Percentiles rank a stretch among this genome's conserved stretches.
Conservation (phyloP, 2,329 filamentous ascomycete species). For the Pseudopyricularia cyperi region DNA sequence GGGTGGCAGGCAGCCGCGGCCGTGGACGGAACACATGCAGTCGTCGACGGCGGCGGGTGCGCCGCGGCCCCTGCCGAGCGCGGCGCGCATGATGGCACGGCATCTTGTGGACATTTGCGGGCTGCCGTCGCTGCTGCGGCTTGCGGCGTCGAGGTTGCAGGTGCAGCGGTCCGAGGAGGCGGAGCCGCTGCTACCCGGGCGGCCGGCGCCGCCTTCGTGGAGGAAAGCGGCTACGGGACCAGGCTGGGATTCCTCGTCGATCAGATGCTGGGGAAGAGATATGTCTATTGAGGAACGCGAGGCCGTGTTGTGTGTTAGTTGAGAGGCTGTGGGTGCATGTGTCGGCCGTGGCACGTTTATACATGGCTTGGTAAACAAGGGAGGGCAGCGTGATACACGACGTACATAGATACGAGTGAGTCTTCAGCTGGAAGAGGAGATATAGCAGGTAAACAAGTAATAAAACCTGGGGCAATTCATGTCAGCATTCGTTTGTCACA, state of each 20-base stretch:
- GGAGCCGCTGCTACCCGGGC: background rate
- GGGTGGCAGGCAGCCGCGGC: background rate
- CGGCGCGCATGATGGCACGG: background rate
- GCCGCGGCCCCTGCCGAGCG: background rate
- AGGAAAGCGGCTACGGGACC: slow-evolving; percentile 74
- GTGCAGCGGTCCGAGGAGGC: background rate
- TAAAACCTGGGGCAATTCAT: slow-evolving; percentile 58
- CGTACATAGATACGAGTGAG: slow-evolving; percentile 66
- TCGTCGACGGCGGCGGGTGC: too few species aligned
- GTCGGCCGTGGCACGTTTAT: too few species aligned
- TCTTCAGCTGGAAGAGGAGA: slow-evolving; percentile 82
- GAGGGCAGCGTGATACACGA: too few species aligned
- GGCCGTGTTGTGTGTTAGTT: background rate
- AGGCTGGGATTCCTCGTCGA: slow-evolving; percentile 81
- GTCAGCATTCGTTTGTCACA: too few species aligned
- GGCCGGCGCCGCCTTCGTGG: slow-evolving; percentile 52
- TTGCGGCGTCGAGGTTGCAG: background rate
- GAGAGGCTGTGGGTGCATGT: background rate
- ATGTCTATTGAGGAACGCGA: slow-evolving; percentile 34
- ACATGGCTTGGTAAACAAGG: too few species aligned
- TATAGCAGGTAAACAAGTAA: slow-evolving; percentile 74
- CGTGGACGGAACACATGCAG: too few species aligned
- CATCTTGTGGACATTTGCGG: background rate
- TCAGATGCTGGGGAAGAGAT: slow-evolving; percentile 82
- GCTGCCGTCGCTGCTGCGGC: too few species aligned